Evolutionary conservation across 176 grass and related monocot species (phyloP).

Genomic region (Zoysia japonica): DNA sequence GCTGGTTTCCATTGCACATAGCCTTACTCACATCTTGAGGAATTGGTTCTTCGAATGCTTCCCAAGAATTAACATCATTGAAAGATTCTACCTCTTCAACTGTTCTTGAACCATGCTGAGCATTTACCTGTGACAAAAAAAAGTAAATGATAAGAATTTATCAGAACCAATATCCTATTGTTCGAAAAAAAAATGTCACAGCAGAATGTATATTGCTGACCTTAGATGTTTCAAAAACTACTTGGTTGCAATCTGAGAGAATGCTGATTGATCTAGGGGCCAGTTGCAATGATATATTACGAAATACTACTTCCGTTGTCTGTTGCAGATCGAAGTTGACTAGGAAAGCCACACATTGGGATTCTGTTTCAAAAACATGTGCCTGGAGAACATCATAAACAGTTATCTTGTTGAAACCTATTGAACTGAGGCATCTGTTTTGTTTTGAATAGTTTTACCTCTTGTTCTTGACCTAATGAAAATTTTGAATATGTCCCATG

Average conservation of each 20-base stretch:
- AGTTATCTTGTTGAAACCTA: constrained; percentile 25
- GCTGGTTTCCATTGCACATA: constrained; percentile 40
- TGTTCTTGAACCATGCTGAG: constrained; percentile 59
- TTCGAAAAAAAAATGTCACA: background rate
- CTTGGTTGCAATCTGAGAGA: constrained; percentile 61
- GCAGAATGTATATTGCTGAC: constrained; percentile 37
- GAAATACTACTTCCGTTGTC: constrained; percentile 46
- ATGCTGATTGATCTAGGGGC: constrained; percentile 74
- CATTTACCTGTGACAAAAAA: constrained; percentile 60
- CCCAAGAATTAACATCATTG: constrained; percentile 51
- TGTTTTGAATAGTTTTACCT: constrained; percentile 49
- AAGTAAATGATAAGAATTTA: background rate
- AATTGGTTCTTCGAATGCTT: constrained; percentile 57
- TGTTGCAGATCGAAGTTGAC: constrained; percentile 60
- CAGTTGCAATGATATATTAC: constrained; percentile 49
- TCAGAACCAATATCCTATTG: background rate
- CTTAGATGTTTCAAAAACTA: constrained; percentile 73
- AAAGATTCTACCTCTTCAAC: constrained; percentile 50
- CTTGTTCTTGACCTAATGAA: constrained; percentile 66
- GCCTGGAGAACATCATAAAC: constrained; percentile 56
- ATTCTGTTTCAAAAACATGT: constrained; percentile 77
- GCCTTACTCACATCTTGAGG: constrained; percentile 33
- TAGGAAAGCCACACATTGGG: constrained; percentile 71
- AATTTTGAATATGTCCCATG: constrained; percentile 65
- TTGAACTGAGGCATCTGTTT: background rate